Base-by-base conservation (phyloP, 352 stramenopile species). In the Phytophthora chlamydospora region DNA sequence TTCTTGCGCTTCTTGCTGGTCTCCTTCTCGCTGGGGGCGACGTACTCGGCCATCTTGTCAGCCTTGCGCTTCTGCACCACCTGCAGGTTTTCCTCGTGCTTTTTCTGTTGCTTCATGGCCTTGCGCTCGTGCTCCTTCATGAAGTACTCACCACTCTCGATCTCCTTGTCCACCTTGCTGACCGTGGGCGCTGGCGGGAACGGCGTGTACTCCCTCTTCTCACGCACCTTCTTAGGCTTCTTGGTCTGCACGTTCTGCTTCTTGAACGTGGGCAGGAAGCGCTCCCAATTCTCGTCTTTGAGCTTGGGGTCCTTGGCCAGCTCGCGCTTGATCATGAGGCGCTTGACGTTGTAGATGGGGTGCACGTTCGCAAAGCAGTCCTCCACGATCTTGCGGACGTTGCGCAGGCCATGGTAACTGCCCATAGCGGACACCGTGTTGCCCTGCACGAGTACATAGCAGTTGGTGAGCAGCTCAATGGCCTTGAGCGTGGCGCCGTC, bases 321-420 rank as follows among this genome's bases (percentile, higher is more conserved):
- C 77, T 99, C 98, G 34, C 96, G 91, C 78, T 99, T 98, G 76
- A 99, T 99, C 98, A 99, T 99, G 17, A 99, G 79, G n/a, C 96
- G 96, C 83, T 99, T 99, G 57, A 99, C 98, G 68, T 99, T 98
- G 88, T 99, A 99, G 52, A 99, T 98, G 31, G 98, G 98, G 70
- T 99, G 98, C 39, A 99, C 96, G 75, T 99, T 99, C n/a, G 97
- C 94, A 71, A 99, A 99, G 73, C 97, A 99, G 71, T 99, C 98
- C 58, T 99, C 79, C 16, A 99, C 92, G 33, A 99, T 98, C 49
- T 97, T 98, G 42, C 97, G 90, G 34, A 98, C 93, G 61, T 94
- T 95, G 69, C 97, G 97, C 11, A 98, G 80, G 21, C 96, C 94
- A 32, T 97, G 85, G 73, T 97, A 96, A 35, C 64, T 80, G 19